Base-by-base conservation (phyloP, 2,329 filamentous ascomycete genomes). In the Berkeleyomyces basicola region DNA sequence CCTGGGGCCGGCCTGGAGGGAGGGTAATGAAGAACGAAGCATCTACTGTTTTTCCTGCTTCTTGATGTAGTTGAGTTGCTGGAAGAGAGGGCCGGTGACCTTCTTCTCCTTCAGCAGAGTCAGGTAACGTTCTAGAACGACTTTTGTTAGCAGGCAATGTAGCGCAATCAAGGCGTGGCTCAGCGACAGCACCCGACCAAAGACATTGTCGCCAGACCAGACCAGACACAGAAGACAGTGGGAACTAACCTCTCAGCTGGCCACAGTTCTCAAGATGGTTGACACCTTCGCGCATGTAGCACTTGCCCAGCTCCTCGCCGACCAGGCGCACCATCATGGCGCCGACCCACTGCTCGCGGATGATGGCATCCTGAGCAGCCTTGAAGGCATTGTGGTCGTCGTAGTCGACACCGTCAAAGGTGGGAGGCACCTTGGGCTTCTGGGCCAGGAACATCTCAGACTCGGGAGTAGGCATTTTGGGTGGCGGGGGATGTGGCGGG, bases 251-350 rank as follows among this genome's bases (percentile, higher is more conserved):
- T 86, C 88, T 80, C 74, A 92, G 74, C 70, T 81, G 78, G 67
- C 87, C 88, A 74, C 88, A 93, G 77, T 92, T 93, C 80, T 92
- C 88, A 73, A 93, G 75, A 73, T 93, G 88, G 74, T 93, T 93
- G 67, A 91, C 87, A 63, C 88, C 89, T 75, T 93, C 87, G 68
- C 83, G 80, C 74, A 84, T 83, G 75, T 93, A 93, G 78, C 88
- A 93, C 77, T 90, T 92, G 74, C 85, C 81, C 77, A 93, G 78
- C 78, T 93, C 88, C 73, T 92, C 86, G 67, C 87, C 79, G 62
- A 93, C 87, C 66, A 93, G 76, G 66, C 88, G 80, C 64, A 86
- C 87, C 88, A 91, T 93, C 88, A 93, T 93, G 72, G 86, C 85
- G 72, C 83, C 84, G 65, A 93, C 87, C 89, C 89, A 93, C 77